A percentile compares a stretch with the other conserved stretches of the same genome.
phyloP scores from a whole-genome alignment of 768 basidiomycete genomes.

The Saitozyma sp. region DNA sequence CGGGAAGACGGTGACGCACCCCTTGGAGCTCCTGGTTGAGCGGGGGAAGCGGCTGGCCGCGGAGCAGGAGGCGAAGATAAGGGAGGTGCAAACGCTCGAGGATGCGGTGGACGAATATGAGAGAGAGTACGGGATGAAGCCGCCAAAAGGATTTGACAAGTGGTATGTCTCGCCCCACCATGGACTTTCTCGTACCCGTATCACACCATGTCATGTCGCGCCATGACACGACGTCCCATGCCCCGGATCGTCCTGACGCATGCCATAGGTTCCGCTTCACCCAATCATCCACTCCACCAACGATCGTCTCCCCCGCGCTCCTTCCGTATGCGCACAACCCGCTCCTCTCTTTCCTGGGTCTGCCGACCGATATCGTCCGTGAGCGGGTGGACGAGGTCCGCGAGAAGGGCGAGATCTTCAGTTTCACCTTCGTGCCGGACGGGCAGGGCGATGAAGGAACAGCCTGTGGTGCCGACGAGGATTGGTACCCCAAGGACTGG shows the following conservation, averaged over 20 bases:
- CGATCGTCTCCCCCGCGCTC: constrained; percentile 21
- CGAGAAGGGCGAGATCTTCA: constrained; percentile 26
- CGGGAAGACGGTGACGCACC: constrained; percentile 18
- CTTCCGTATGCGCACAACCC: constrained; percentile 26
- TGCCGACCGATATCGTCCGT: constrained; percentile 22
- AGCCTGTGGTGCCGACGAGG: constrained; percentile 29
- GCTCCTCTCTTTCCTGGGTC: constrained; percentile 26
- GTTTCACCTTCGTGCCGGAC: constrained; percentile 33
- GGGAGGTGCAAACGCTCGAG: constrained; percentile 22
- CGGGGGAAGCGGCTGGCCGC: constrained; percentile 24
- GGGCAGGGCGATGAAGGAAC: constrained; percentile 40
- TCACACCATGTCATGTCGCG: background rate
- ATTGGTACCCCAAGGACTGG: constrained; percentile 20
- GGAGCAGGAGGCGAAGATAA: constrained; percentile 20
- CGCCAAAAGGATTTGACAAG: constrained; percentile 35
- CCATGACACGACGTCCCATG: background rate
- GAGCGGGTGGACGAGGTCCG: constrained; percentile 24
- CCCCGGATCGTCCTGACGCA: background rate
- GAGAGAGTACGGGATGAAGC: constrained; percentile 27
- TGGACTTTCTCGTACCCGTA: background rate
- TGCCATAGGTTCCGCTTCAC: constrained; percentile 35
- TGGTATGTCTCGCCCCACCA: constrained; percentile 20
- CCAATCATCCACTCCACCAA: constrained; percentile 16
- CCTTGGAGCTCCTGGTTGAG: constrained; percentile 33
- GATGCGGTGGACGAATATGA: constrained; percentile 40